Conservation (phyloP, 495 filamentous ascomycete genomes). For the Opeltia flavorubescens region DNA sequence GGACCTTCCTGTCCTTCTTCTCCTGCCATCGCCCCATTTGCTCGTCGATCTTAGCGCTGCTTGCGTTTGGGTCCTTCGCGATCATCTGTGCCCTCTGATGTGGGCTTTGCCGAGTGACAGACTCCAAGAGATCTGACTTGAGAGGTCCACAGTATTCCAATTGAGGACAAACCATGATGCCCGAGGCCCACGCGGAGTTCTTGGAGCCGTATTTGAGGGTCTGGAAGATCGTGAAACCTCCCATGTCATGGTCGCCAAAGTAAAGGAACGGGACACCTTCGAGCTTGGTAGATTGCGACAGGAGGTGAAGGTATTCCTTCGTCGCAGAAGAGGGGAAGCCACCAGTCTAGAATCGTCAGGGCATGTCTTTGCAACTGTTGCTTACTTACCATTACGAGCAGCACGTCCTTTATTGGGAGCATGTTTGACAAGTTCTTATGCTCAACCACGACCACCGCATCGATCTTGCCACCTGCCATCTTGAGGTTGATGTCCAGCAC, state of each 20-base stretch:
- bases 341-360: not conserved
- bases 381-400: not conserved
- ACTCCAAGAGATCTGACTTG: not conserved
- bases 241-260: slow-evolving; percentile 1
- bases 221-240: not conserved
- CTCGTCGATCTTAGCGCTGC: not conserved
- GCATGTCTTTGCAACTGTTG: not conserved
- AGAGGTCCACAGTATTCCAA: not conserved
- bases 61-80: not conserved
- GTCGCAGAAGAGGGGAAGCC: not conserved
- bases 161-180: not conserved
- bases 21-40: not conserved
- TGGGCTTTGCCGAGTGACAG: not conserved
- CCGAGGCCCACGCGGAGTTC: not conserved
- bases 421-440: not conserved
- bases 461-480: too few relatives aligned
- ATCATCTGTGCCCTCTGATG: not conserved
- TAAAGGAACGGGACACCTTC: not conserved
- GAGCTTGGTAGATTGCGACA: not conserved
- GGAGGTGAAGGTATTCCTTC: not conserved
- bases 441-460: not conserved
- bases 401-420: not conserved
- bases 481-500: too few relatives aligned
- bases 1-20: not conserved
- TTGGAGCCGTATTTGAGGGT: slow-evolving; percentile 1